Percentiles rank a stretch among this genome's conserved stretches.
Conservation (phyloP, 2,329 filamentous ascomycete genomes). For the Aspergillus japonicus region DNA sequence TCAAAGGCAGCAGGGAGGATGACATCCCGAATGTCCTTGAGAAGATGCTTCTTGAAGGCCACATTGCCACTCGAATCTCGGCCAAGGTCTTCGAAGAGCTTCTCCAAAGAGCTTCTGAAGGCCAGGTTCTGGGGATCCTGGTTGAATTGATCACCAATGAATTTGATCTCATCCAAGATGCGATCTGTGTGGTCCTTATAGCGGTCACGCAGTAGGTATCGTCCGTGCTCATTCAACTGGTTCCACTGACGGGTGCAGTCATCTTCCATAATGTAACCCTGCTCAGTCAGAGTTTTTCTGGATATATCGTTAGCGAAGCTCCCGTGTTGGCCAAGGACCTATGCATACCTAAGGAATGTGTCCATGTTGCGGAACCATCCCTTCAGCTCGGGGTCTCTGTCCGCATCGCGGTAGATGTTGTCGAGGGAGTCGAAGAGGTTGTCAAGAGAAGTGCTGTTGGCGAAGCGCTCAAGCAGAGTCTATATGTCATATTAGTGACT, state of each 20-base stretch:
- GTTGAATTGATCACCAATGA: slow-evolving; percentile 84
- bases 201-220: slow-evolving; percentile 81
- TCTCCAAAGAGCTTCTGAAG: slow-evolving; percentile 73
- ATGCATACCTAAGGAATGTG: slow-evolving; percentile 61
- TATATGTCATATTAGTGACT: slow-evolving; percentile 52
- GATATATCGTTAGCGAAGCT: slow-evolving; percentile 9
- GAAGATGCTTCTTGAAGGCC: slow-evolving; percentile 84
- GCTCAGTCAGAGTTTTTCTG: slow-evolving; percentile 76
- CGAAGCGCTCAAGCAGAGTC: slow-evolving; percentile 89
- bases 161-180: slow-evolving; percentile 85
- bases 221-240: slow-evolving; percentile 77
- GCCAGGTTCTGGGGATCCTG: slow-evolving; percentile 80
- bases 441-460: slow-evolving; percentile 86
- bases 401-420: slow-evolving; percentile 81
- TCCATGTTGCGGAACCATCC: slow-evolving; percentile 83
- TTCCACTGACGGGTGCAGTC: slow-evolving; percentile 79
- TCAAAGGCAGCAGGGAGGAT: slow-evolving; percentile 82
- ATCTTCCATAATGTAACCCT: slow-evolving; percentile 88
- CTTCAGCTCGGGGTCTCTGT: slow-evolving; percentile 80
- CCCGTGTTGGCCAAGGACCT: background rate
- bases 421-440: slow-evolving; percentile 84
- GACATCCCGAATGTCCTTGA: slow-evolving; percentile 85
- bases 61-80: slow-evolving; percentile 81
- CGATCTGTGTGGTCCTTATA: slow-evolving; percentile 84
- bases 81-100: slow-evolving; percentile 87